phyloP scores from a whole-genome alignment of 2,329 filamentous ascomycete genomes.

The Davidsoniella virescens region DNA sequence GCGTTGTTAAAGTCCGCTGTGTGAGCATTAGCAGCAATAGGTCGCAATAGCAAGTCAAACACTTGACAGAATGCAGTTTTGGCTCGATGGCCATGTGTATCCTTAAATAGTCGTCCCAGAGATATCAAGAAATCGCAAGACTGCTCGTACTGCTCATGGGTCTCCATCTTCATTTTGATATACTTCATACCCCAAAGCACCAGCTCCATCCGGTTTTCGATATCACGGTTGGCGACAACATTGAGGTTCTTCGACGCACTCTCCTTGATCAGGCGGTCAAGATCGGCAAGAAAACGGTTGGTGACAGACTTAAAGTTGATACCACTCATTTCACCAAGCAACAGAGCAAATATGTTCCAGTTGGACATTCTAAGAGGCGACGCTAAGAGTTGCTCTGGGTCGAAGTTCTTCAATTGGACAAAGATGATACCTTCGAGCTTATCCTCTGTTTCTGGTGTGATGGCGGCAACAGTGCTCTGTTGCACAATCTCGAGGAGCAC shows the following conservation, averaged over 20 bases:
- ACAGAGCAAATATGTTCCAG: constrained; percentile 83
- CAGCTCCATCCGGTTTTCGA: constrained; percentile 70
- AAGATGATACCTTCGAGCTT: constrained; percentile 94
- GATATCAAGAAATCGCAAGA: constrained; percentile 80
- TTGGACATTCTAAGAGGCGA: constrained; percentile 82
- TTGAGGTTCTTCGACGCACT: constrained; percentile 52
- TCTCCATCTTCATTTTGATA: constrained; percentile 57
- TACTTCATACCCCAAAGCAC: constrained; percentile 86
- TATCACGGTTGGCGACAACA: constrained; percentile 39
- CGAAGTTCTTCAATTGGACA: constrained; percentile 77
- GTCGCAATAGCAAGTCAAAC: constrained; percentile 70
- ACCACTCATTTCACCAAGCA: constrained; percentile 91
- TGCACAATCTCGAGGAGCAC: constrained; percentile 88
- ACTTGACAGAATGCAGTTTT: constrained; percentile 93
- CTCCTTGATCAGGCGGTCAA: constrained; percentile 64
- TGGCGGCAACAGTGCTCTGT: constrained; percentile 66
- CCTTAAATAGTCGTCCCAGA: constrained; percentile 66
- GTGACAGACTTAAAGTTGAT: constrained; percentile 78
- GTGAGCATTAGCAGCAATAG: constrained; percentile 66
- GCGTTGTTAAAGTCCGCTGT: constrained; percentile 60
- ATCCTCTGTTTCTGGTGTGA: constrained; percentile 83
- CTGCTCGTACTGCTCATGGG: constrained; percentile 62
- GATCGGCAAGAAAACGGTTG: constrained; percentile 63
- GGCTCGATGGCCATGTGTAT: constrained; percentile 72
- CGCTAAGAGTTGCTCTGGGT: constrained; percentile 60